These are phyloP conservation scores for Zygnema circumcarinatum DNA, from an alignment of 139 green algal genomes.

Conservation along the genomic window DNA sequence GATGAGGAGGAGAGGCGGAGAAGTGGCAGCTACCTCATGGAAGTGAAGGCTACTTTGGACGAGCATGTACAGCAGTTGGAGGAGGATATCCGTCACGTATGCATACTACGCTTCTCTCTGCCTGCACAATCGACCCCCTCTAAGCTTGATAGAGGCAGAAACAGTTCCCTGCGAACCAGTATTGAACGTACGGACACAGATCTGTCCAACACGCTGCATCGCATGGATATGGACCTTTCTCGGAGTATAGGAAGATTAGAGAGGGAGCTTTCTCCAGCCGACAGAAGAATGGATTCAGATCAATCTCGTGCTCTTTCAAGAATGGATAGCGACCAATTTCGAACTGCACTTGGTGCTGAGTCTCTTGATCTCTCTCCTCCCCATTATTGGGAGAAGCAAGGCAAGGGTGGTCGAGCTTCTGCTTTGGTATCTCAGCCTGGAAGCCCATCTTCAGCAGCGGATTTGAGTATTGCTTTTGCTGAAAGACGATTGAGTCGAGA, in stretches of 20 bases:
- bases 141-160: background rate
- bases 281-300: background rate
- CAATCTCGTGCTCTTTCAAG: background rate
- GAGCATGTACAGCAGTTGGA: background rate
- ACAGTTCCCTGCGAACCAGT: background rate
- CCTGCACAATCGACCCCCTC: background rate
- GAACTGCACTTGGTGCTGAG: background rate
- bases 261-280: background rate
- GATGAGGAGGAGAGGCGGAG: constrained; percentile 11
- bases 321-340: background rate
- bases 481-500: background rate
- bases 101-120: background rate
- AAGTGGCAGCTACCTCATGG: background rate
- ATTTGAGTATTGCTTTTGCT: background rate
- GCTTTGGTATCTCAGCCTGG: background rate
- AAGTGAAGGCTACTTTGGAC: constrained; percentile 1
- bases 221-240: background rate
- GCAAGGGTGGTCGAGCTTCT: background rate
- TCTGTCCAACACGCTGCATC: background rate
- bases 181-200: background rate
- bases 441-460: background rate
- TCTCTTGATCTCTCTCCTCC: background rate
- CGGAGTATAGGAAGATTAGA: background rate
- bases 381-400: background rate
- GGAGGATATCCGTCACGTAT: background rate